Base-by-base conservation (phyloP, 371 early-diverging fungal species). In the Homolaphlyctis polyrhiza region DNA sequence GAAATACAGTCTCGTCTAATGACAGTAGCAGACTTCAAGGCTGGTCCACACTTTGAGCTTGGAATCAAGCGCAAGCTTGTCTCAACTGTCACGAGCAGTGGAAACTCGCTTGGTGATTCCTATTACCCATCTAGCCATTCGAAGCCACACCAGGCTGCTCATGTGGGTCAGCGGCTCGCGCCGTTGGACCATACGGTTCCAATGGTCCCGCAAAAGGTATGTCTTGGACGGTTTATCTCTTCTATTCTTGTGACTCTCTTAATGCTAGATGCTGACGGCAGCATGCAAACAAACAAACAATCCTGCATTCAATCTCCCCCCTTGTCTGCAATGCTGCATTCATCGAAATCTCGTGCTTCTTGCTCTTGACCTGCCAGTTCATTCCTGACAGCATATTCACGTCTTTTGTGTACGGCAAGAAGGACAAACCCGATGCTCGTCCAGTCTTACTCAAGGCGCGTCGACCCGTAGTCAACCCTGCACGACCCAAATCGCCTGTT, bases 11-110 rank as follows among this genome's bases (percentile, higher is more conserved):
- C 35, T 3, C 4, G 55, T 3, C 55, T 55, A 30, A 5, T 11
- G 6, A 55, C 55, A 2, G 35, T 55, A 18, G 30, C 55, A 2
- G n/a, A 4, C 4, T 2, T 18, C 3, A 35, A 30, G 14, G 6
- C 4, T 11, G 55, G 33, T 21, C 55, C 55, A n/a, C 30, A 35
- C 33, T 55, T 55, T 55, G 55, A 55, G 35, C 35, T 55, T 14
- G 55, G 55, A 4, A 30, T 13, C 33, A 55, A 55, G 35, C 55
- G 55, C 55, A 55, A 55, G 55, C n/a, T 27, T 14, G 3, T 25
- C 3, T n/a, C n/a, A n/a, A n/a, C n/a, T n/a, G n/a, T n/a, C n/a
- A n/a, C n/a, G n/a, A n/a, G n/a, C n/a, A n/a, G n/a, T n/a, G n/a
- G n/a, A n/a, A n/a, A n/a, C n/a, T n/a, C n/a, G n/a, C n/a, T n/a